Conservation (phyloP, 176 grass and related monocot species). For the Ensete ventricosum region DNA sequence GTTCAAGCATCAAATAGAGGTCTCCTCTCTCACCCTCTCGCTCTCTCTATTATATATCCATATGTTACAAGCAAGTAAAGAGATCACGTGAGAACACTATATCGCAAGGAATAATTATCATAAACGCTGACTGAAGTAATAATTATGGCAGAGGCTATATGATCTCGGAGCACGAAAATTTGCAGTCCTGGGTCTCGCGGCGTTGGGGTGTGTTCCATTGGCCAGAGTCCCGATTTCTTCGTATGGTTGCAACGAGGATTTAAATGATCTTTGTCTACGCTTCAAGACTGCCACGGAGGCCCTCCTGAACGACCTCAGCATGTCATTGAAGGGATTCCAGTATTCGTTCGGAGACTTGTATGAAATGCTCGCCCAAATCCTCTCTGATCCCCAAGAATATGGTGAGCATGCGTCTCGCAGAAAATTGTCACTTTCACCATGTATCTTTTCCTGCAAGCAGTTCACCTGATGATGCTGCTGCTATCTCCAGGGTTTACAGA, state of each 20-base stretch:
- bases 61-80: neutral
- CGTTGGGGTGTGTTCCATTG: conserved; percentile 20
- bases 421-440: neutral
- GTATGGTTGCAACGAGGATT: conserved; percentile 8
- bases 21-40: neutral
- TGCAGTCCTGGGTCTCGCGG: conserved; percentile 4
- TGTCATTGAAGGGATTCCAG: conserved; percentile 18
- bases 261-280: conserved; percentile 19
- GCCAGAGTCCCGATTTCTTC: conserved; percentile 10
- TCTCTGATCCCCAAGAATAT: neutral
- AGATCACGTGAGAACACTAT: neutral
- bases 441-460: neutral
- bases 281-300: conserved; percentile 11
- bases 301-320: conserved; percentile 17
- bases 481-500: conserved; percentile 9
- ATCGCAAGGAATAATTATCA: neutral
- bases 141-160: neutral
- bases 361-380: neutral
- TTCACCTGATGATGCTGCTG: neutral
- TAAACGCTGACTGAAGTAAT: neutral
- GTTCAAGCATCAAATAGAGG: conserved; percentile 22
- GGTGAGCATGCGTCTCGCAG: conserved; percentile 1
- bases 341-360: conserved; percentile 15
- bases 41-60: neutral
- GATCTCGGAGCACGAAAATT: conserved; percentile 26